phyloP scores from a whole-genome alignment of 2,329 filamentous ascomycete genomes.

The Cercospora brassicicola region DNA sequence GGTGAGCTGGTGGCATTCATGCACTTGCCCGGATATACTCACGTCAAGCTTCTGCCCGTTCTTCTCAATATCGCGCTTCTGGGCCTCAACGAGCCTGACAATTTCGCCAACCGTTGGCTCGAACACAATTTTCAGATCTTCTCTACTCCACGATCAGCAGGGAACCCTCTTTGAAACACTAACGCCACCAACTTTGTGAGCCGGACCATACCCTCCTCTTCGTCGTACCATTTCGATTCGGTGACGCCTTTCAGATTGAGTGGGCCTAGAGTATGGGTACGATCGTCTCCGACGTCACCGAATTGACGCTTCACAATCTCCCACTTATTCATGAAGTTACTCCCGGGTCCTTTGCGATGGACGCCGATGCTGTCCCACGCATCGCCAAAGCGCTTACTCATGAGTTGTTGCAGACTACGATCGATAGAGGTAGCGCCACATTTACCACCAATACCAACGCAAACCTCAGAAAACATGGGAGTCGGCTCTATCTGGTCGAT shows the following conservation, averaged over 20 bases:
- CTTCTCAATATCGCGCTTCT: conserved; percentile 2
- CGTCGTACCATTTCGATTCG: conserved; percentile 11
- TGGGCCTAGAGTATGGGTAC: background rate
- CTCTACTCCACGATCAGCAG: background rate
- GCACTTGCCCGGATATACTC: background rate
- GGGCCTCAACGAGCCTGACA: conserved; percentile 9
- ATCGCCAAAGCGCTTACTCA: conserved; percentile 20
- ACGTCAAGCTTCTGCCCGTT: conserved; percentile 5
- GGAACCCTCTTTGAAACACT: too few relatives aligned
- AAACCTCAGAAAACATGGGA: conserved; percentile 20
- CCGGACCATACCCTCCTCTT: conserved; percentile 15
- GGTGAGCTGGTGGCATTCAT: background rate
- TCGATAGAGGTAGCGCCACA: conserved; percentile 23
- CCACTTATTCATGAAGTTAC: conserved; percentile 21
- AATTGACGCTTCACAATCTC: conserved; percentile 19
- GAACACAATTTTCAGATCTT: conserved; percentile 13
- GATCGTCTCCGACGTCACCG: conserved; percentile 4
- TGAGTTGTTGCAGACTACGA: conserved; percentile 21
- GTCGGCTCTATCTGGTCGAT: conserved; percentile 15
- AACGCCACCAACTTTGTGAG: conserved; percentile 7
- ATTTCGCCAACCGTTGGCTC: conserved; percentile 13
- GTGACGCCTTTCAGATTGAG: conserved; percentile 9
- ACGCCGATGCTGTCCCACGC: conserved; percentile 13
- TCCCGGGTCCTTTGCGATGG: conserved; percentile 16
- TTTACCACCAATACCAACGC: conserved; percentile 21